Percentiles rank a stretch among this genome's conserved stretches.
phyloP scores from a whole-genome alignment of 2,329 filamentous ascomycete species.

The Tothia fuscella region DNA sequence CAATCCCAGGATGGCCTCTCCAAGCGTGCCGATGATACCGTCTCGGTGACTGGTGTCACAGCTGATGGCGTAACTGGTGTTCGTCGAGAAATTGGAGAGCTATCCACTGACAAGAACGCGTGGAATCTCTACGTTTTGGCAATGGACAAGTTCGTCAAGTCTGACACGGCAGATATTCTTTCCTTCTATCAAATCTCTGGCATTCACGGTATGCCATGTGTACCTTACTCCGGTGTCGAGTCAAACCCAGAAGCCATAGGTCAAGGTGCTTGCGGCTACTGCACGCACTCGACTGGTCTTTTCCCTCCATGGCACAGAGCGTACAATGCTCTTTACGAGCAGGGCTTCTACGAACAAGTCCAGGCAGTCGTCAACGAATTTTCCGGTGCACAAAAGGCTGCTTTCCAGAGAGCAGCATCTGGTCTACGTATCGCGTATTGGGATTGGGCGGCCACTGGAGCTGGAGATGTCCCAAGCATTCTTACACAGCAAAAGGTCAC shows the following conservation, averaged over 20 bases:
- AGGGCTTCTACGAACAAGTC: slow-evolving; percentile 25
- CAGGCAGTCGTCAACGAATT: slow-evolving; percentile 14
- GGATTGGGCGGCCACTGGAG: slow-evolving; percentile 28
- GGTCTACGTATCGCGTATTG: slow-evolving; percentile 30
- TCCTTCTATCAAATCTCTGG: slow-evolving; percentile 32
- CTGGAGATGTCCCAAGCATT: not conserved
- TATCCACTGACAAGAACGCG: slow-evolving; percentile 4
- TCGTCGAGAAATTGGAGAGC: slow-evolving; percentile 1
- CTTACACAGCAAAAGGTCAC: not conserved
- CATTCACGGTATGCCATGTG: slow-evolving; percentile 63
- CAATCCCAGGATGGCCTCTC: too few species aligned
- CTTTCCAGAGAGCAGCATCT: slow-evolving; percentile 19
- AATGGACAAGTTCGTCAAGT: slow-evolving; percentile 56
- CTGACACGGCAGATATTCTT: slow-evolving; percentile 18
- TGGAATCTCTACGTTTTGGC: slow-evolving; percentile 70
- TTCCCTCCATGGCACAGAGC: slow-evolving; percentile 81
- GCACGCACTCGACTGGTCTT: slow-evolving; percentile 61
- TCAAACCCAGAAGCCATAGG: not conserved
- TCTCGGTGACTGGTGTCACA: not conserved
- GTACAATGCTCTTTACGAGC: slow-evolving; percentile 54
- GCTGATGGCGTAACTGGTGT: not conserved
- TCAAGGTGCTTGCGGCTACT: slow-evolving; percentile 52
- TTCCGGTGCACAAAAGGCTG: not conserved
- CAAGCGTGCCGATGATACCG: too few species aligned
- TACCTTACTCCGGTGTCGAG: slow-evolving; percentile 40